A percentile compares a stretch with the other conserved stretches of the same genome.
phyloP scores from a whole-genome alignment of 306 rosid genomes.

The Ammopiptanthus mongolicus region DNA sequence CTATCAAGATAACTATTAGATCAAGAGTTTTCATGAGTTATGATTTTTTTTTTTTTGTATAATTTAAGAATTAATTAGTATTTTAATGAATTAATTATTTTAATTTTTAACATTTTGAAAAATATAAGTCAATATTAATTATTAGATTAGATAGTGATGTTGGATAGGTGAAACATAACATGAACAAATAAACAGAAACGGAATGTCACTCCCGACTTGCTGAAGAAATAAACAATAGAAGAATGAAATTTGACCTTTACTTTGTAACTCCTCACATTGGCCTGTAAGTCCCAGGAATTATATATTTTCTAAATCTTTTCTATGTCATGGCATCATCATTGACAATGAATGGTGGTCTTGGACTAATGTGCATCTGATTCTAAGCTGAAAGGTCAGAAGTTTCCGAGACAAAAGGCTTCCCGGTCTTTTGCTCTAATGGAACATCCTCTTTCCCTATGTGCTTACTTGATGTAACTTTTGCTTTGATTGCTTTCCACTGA shows the following conservation, averaged over 20 bases:
- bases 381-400: no score
- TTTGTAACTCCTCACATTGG: constrained; percentile 4
- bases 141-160: neutral
- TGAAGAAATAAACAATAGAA: no score
- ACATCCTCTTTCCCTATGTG: no score
- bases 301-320: neutral
- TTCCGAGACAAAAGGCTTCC: no score
- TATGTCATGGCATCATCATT: constrained; percentile 18
- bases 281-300: neutral
- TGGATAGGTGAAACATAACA: constrained; percentile 21
- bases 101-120: neutral
- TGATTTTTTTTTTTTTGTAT: neutral
- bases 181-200: neutral
- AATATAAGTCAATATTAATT: neutral
- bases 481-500: no score
- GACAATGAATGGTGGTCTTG: no score
- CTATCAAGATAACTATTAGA: neutral
- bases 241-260: neutral
- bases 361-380: no score
- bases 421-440: no score
- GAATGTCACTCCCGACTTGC: neutral
- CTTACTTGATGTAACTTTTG: no score
- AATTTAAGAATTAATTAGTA: neutral
- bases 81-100: neutral
- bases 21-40: neutral